Base-by-base conservation (phyloP, 176 grass and related monocot species). In the Musa schizocarpa region DNA sequence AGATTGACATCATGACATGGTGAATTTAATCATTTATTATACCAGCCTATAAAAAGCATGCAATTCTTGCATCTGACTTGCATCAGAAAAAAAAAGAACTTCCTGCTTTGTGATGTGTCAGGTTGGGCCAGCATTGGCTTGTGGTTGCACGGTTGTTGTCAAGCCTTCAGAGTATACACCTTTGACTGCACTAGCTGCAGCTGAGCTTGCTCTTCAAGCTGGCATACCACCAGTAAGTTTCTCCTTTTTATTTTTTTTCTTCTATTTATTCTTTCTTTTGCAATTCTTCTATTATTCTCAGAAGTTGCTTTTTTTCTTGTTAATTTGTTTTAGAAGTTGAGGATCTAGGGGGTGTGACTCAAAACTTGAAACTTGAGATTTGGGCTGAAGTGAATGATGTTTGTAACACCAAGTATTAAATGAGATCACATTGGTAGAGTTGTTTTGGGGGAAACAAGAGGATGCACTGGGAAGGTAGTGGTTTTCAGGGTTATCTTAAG, bases 121-220 rank as follows among this genome's bases (percentile, higher is more conserved):
- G 95, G 95, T 98, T 84, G 95, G 95, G 11, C 95, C 95, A 72
- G 95, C 95, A 86, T 82, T 98, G 71, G 95, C 95, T 16, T 89
- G 82, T 89, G 95, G 95, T 50, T 94, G 90, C 84, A 94, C 90
- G 16, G 95, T 87, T 76, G 80, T 98, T 82, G 95, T 98, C 72
- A 98, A 98, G 72, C 90, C 90, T 72, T 98, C 95, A 76, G 95
- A 98, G 77, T 98, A 86, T 79, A 98, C 95, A 79, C 95, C 95
- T 69, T 81, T 98, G 73, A 98, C 90, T 81, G 95, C 95, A 76
- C 80, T 98, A 78, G 95, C 95, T 82, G 95, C 95, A 78, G 90
- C 90, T 85, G 95, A 98, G 26, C 84, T 98, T 81, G 90, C 95
- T 81, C 90, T 98, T 83, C 95, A 98, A 85, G 95, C 95, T 77